These are phyloP conservation scores for Novymonas esmeraldas DNA, from an alignment of 208 protist species.

Conservation along the genomic window DNA sequence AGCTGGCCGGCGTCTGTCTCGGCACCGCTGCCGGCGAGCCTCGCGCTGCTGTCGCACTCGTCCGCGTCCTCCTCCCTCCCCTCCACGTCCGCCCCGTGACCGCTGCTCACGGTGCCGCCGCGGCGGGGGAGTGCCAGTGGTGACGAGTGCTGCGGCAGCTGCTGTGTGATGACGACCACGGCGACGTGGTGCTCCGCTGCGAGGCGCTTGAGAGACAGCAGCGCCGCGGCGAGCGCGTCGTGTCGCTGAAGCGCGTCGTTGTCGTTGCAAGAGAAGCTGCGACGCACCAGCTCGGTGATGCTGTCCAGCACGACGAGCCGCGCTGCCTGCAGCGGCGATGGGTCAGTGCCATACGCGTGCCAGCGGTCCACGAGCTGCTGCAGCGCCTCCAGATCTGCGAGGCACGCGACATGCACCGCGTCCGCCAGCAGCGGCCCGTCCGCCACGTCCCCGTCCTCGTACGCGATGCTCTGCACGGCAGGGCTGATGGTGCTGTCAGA, in stretches of 20 bases:
- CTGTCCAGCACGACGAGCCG: conserved; percentile 68
- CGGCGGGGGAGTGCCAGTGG: background rate
- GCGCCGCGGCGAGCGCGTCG: conserved; percentile 35
- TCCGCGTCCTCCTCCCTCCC: background rate
- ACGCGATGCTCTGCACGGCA: conserved; percentile 3
- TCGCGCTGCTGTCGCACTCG: background rate
- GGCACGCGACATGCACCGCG: conserved; percentile 18
- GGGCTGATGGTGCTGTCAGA: conserved; percentile 7
- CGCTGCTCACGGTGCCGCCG: background rate
- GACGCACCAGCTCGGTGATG: conserved; percentile 48
- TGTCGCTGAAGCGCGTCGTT: conserved; percentile 49
- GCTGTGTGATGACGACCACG: conserved; percentile 57
- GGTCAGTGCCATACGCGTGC: background rate
- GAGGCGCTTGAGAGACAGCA: conserved; percentile 58
- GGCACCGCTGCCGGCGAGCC: background rate
- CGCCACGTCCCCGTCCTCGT: background rate
- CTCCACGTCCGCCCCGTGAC: background rate
- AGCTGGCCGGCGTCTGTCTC: conserved; percentile 28
- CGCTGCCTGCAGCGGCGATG: conserved; percentile 7
- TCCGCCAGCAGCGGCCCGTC: background rate
- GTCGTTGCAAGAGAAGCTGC: conserved; percentile 41
- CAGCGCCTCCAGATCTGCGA: conserved; percentile 14
- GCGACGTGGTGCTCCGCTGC: conserved; percentile 41
- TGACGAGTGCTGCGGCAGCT: conserved; percentile 8
- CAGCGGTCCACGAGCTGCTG: conserved; percentile 22